These are phyloP conservation scores for Wickerhamia fluorescens DNA, from an alignment of 805 yeast species.

Conservation along the genomic window DNA sequence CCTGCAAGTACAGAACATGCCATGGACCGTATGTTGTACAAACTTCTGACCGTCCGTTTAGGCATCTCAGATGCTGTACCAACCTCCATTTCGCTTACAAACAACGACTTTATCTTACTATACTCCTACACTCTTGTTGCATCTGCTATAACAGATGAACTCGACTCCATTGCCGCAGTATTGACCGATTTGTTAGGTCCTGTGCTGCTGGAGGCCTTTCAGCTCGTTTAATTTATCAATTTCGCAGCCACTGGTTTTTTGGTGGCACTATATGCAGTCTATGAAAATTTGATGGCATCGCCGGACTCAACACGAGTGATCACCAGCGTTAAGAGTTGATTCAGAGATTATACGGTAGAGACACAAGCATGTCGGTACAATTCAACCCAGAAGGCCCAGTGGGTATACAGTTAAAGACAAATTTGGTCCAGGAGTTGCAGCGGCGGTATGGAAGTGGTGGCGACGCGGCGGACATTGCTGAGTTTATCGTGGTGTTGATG, in stretches of 20 bases:
- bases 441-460: constrained; percentile 28
- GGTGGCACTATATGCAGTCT: no score
- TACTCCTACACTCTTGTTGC: constrained; percentile 73
- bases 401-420: constrained; percentile 28
- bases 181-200: constrained; percentile 59
- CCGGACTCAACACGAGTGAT: no score
- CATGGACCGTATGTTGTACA: constrained; percentile 58
- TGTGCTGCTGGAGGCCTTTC: constrained; percentile 55
- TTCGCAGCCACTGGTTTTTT: no score
- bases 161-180: constrained; percentile 48
- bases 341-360: no score
- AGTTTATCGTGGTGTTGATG: constrained; percentile 63
- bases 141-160: constrained; percentile 55
- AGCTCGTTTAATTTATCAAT: constrained; percentile 25
- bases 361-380: constrained; percentile 12
- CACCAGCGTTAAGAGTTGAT: no score
- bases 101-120: constrained; percentile 70
- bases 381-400: constrained; percentile 36
- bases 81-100: constrained; percentile 27
- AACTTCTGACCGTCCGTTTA: constrained; percentile 51
- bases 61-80: constrained; percentile 3
- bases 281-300: background rate
- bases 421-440: constrained; percentile 28
- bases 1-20: constrained; percentile 76
- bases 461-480: constrained; percentile 57